These are phyloP conservation scores for Carpinus fangiana DNA, from an alignment of 306 rosid genomes.

Conservation along the genomic window DNA sequence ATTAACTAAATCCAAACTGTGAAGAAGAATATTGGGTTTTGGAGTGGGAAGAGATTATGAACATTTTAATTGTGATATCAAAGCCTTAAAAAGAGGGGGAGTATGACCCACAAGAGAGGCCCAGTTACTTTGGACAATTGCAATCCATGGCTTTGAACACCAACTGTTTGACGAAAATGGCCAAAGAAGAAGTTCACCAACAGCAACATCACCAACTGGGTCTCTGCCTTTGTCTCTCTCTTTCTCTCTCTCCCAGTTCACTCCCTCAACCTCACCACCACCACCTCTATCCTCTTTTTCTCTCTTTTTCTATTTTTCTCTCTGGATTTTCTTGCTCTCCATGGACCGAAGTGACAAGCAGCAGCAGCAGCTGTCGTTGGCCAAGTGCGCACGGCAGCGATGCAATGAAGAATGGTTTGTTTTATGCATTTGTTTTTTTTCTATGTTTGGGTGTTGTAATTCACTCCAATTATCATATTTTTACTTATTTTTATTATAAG, in stretches of 20 bases:
- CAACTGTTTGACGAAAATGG: constrained; percentile 68
- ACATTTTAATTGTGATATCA: constrained; percentile 29
- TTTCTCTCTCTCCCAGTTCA: constrained; percentile 25
- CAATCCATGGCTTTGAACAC: constrained; percentile 76
- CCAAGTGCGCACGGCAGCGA: constrained; percentile 71
- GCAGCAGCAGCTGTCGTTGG: constrained; percentile 66
- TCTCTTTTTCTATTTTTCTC: constrained; percentile 38
- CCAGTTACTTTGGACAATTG: constrained; percentile 79
- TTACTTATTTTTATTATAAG: not conserved
- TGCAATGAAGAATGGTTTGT: constrained; percentile 96
- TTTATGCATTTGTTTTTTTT: constrained; percentile 16
- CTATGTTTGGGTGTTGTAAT: constrained; percentile 7
- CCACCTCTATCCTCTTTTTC: constrained; percentile 29
- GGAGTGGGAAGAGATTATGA: constrained; percentile 27
- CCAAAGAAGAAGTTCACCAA: constrained; percentile 53
- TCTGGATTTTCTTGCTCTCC: constrained; percentile 35
- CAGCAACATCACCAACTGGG: constrained; percentile 50
- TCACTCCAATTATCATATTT: constrained; percentile 1
- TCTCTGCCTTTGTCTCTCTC: constrained; percentile 54
- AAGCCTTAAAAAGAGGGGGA: constrained; percentile 2
- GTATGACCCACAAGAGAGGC: constrained; percentile 87
- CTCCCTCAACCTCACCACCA: constrained; percentile 47
- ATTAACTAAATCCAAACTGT: constrained; percentile 19
- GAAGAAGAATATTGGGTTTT: constrained; percentile 27
- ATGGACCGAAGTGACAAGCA: constrained; percentile 83